phyloP scores from a whole-genome alignment of 2,329 filamentous ascomycete species.

The Pseudocercospora fuligena region DNA sequence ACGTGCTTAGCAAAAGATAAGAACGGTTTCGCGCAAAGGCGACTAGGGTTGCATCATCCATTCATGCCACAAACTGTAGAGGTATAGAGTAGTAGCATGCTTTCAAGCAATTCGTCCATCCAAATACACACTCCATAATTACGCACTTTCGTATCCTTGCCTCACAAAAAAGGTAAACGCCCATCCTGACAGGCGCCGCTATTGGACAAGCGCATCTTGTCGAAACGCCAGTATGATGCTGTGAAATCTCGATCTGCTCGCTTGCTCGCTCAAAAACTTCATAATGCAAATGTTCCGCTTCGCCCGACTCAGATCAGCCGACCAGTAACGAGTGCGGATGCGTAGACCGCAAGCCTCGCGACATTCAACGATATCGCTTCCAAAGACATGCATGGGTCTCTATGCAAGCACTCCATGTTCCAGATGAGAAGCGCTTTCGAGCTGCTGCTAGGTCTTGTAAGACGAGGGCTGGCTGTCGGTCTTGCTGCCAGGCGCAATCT shows the following conservation, averaged over 20 bases:
- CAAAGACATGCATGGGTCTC: background rate
- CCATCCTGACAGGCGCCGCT: slow-evolving; percentile 7
- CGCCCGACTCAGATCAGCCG: background rate
- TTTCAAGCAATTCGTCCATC: slow-evolving; percentile 4
- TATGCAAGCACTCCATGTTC: background rate
- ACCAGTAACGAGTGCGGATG: background rate
- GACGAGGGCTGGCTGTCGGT: slow-evolving; percentile 31
- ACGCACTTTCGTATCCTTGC: slow-evolving; percentile 14
- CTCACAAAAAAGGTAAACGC: slow-evolving; percentile 3
- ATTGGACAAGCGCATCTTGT: slow-evolving; percentile 8
- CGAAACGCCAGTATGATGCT: slow-evolving; percentile 23
- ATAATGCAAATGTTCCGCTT: slow-evolving; percentile 17
- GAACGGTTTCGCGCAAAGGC: background rate
- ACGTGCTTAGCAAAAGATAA: background rate
- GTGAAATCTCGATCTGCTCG: slow-evolving; percentile 22
- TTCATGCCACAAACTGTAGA: slow-evolving; percentile 3
- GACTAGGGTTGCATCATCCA: slow-evolving; percentile 4
- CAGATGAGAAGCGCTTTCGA: background rate
- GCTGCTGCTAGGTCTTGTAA: slow-evolving; percentile 22
- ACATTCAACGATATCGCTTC: background rate
- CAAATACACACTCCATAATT: slow-evolving; percentile 12
- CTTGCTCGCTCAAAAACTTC: slow-evolving; percentile 27
- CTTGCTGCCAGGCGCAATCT: slow-evolving; percentile 23
- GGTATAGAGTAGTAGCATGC: slow-evolving; percentile 13
- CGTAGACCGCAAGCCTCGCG: background rate